A percentile compares a stretch with the other conserved stretches of the same genome.
Conservation (phyloP, 2,329 filamentous ascomycete species). For the Phyllosticta ampelicida region DNA sequence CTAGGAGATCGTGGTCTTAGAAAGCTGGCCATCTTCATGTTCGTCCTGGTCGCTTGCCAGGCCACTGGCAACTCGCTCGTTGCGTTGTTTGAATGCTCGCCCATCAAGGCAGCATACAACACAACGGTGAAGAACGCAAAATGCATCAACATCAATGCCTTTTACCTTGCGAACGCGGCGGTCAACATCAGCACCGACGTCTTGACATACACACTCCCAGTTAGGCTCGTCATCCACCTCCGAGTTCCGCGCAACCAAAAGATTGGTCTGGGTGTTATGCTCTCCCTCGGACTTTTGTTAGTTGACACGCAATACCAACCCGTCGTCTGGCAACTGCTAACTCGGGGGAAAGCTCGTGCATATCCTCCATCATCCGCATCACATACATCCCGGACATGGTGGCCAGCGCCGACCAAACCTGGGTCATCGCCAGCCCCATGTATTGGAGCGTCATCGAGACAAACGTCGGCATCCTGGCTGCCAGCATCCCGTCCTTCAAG, state of each 20-base stretch:
- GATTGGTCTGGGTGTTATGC: conserved; percentile 16
- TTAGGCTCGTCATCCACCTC: conserved; percentile 16
- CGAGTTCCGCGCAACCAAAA: conserved; percentile 14
- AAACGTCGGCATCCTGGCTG: conserved; percentile 9
- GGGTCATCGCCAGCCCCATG: conserved; percentile 8
- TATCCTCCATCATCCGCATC: conserved; percentile 10
- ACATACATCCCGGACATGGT: conserved; percentile 10
- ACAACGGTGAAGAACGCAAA: conserved; percentile 12
- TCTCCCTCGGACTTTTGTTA: conserved; percentile 17
- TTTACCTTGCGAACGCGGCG: conserved; percentile 19
- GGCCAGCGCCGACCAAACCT: conserved; percentile 6
- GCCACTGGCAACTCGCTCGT: conserved; percentile 16
- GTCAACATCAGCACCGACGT: conserved; percentile 16
- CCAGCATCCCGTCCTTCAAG: conserved; percentile 11
- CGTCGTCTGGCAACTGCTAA: background rate
- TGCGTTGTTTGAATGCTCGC: conserved; percentile 17
- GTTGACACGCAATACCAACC: background rate
- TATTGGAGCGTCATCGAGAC: conserved; percentile 11
- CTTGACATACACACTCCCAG: conserved; percentile 17
- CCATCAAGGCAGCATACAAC: conserved; percentile 17
- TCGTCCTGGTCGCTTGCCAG: conserved; percentile 28
- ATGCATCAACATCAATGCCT: conserved; percentile 18
- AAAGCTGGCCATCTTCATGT: conserved; percentile 28
- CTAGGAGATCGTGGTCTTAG: conserved; percentile 31
- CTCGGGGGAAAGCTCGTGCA: conserved; percentile 1